Percentiles rank a stretch among this genome's conserved stretches.
Evolutionary conservation across 2,329 filamentous ascomycete genomes (phyloP).

Genomic region (Phyllosticta citribraziliensis): DNA sequence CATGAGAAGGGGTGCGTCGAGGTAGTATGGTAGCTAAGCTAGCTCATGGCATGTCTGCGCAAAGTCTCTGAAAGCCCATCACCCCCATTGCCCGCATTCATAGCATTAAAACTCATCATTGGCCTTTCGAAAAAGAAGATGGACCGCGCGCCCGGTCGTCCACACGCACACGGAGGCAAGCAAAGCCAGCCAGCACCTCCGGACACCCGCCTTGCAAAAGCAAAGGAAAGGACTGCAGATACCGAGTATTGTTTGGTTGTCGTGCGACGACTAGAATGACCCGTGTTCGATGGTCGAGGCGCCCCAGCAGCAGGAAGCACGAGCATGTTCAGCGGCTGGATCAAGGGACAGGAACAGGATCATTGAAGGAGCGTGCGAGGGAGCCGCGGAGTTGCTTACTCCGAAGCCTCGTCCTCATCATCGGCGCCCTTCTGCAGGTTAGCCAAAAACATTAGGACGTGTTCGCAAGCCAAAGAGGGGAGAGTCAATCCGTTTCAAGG

Average conservation of each 20-base stretch:
- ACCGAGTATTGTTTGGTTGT: conserved; percentile 2
- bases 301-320: conserved; percentile 3
- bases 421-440: conserved; percentile 16
- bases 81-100: neutral
- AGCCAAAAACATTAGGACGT: conserved; percentile 12
- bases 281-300: conserved; percentile 2
- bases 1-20: neutral
- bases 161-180: neutral
- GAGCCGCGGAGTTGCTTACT: conserved; percentile 17
- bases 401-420: conserved; percentile 30
- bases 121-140: neutral
- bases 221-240: neutral
- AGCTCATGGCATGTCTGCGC: neutral
- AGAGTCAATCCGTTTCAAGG: neutral
- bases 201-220: neutral
- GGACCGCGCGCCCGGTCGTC: neutral
- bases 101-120: neutral
- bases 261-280: neutral
- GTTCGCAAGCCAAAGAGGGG: neutral
- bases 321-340: conserved; percentile 3
- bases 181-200: neutral
- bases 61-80: neutral
- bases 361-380: neutral
- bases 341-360: neutral
- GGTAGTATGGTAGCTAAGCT: neutral